Evolutionary conservation across 2,329 filamentous ascomycete genomes (phyloP).

Genomic region (Parascedosporium putredinis): DNA sequence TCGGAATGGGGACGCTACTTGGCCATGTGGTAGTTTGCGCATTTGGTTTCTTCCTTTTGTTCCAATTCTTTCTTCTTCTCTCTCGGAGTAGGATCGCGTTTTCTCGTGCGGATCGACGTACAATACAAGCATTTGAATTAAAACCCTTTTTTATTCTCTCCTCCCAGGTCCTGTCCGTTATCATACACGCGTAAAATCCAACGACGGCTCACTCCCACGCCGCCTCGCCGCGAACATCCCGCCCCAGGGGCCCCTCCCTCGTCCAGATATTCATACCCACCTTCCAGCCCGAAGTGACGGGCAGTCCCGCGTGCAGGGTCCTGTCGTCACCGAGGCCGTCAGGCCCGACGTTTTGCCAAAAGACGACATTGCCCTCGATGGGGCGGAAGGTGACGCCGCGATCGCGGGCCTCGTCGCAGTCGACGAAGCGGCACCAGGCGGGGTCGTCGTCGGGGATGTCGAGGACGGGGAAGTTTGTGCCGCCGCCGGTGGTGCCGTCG

Average conservation of each 20-base stretch:
- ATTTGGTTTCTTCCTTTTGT: no score
- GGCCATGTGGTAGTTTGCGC: no score
- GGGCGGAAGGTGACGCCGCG: constrained; percentile 37
- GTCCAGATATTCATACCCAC: constrained; percentile 45
- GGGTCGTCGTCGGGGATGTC: constrained; percentile 23
- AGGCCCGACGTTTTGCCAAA: constrained; percentile 34
- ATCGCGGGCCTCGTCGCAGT: constrained; percentile 38
- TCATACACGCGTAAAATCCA: neutral
- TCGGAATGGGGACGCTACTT: no score
- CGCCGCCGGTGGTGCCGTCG: constrained; percentile 32
- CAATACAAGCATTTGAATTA: no score
- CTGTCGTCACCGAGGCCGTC: constrained; percentile 30
- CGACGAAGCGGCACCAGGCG: constrained; percentile 33
- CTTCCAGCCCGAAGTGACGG: constrained; percentile 34
- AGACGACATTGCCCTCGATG: constrained; percentile 35
- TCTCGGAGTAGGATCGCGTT: no score
- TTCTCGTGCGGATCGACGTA: no score
- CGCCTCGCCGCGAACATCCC: neutral
- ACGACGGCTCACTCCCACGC: neutral
- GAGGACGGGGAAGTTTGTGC: constrained; percentile 37
- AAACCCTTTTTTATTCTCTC: neutral
- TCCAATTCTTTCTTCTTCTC: no score
- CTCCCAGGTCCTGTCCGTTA: neutral
- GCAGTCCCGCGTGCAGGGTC: constrained; percentile 35
- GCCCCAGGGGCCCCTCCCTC: constrained; percentile 25